phyloP scores from a whole-genome alignment of 257 asterid species.

The Orobanche coerulescens region DNA sequence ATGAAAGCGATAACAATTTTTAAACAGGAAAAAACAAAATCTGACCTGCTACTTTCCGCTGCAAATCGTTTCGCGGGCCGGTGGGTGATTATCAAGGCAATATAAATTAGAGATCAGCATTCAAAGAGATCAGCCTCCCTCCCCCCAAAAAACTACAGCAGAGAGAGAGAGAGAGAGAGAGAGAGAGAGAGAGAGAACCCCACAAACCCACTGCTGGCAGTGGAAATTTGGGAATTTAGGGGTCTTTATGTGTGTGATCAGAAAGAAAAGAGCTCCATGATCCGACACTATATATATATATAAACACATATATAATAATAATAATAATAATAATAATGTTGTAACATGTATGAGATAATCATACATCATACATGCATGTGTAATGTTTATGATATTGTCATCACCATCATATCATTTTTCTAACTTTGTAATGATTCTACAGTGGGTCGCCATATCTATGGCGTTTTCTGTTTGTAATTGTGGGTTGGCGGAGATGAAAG shows the following conservation, averaged over 20 bases:
- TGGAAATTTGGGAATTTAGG: slow-evolving; percentile 24
- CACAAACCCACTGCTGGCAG: slow-evolving; percentile 31
- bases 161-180: not conserved
- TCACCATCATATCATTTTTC: too few relatives aligned
- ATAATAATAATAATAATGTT: too few relatives aligned
- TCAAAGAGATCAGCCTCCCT: not conserved
- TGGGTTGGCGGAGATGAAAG: too few relatives aligned
- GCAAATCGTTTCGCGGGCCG: slow-evolving; percentile 33
- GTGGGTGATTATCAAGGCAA: slow-evolving; percentile 38
- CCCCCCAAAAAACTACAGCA: not conserved
- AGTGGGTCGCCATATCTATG: too few relatives aligned
- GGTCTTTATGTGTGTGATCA: slow-evolving; percentile 25
- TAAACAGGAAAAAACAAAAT: slow-evolving; percentile 33
- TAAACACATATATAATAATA: not conserved
- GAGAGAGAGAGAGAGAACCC: slow-evolving; percentile 13
- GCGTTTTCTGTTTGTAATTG: too few relatives aligned
- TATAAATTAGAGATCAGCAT: not conserved
- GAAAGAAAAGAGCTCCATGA: slow-evolving; percentile 16
- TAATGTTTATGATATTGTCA: too few relatives aligned
- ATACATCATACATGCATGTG: too few relatives aligned
- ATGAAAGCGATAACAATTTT: slow-evolving; percentile 19
- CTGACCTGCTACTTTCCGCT: slow-evolving; percentile 46
- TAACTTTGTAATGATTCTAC: too few relatives aligned
- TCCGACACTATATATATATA: slow-evolving; percentile 2
- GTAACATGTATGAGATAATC: slow-evolving; percentile 16